Conservation (phyloP, 78 protist species). For the Pigoraptor vietnamica region DNA sequence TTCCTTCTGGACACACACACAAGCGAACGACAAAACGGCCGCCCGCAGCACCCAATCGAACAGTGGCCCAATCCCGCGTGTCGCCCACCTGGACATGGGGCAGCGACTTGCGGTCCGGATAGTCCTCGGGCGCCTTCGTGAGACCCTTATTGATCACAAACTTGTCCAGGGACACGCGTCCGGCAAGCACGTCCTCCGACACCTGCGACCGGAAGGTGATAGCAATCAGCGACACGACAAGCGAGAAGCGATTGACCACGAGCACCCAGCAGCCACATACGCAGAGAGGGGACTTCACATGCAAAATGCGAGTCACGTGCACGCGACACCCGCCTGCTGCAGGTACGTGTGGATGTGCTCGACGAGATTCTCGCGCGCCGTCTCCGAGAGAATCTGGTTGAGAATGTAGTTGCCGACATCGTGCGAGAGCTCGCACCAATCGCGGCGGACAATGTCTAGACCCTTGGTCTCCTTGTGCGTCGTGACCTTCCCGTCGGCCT, state of each 20-base stretch:
- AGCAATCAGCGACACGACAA: not conserved
- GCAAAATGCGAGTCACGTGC: too few species aligned
- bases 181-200: constrained; percentile 18
- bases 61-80: not conserved
- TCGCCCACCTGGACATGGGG: constrained; percentile 92
- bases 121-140: constrained; percentile 79
- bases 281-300: not conserved
- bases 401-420: constrained; percentile 56
- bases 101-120: constrained; percentile 81
- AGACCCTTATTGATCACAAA: constrained; percentile 67
- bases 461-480: constrained; percentile 72
- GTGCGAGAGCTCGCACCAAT: constrained; percentile 91
- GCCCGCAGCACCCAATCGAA: too few species aligned
- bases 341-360: not conserved
- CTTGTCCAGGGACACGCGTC: constrained; percentile 24
- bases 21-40: too few species aligned
- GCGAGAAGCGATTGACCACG: not conserved
- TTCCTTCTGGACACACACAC: too few species aligned
- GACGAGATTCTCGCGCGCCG: constrained; percentile 4
- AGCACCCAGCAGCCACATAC: not conserved
- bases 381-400: constrained; percentile 51
- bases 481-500: not conserved
- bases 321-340: not conserved
- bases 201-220: not conserved
- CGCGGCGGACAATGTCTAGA: constrained; percentile 96